phyloP scores from a whole-genome alignment of 2,329 filamentous ascomycete genomes.

The Aspergillus sp. region DNA sequence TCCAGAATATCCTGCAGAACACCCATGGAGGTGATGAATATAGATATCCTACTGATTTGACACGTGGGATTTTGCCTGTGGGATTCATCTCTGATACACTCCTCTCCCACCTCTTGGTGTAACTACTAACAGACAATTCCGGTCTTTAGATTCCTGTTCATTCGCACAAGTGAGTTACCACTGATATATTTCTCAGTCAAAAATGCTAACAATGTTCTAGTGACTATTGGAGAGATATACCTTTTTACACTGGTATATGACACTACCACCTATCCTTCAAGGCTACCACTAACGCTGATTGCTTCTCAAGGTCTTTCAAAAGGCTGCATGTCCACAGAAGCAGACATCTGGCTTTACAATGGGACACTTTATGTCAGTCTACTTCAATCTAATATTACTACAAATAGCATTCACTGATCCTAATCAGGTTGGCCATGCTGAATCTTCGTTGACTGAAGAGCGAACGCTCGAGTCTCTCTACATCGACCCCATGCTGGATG shows the following conservation, averaged over 20 bases:
- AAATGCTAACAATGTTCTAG: constrained; percentile 32
- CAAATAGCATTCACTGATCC: constrained; percentile 4
- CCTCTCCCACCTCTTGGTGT: too few species aligned
- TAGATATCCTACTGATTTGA: constrained; percentile 58
- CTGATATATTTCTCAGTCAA: too few species aligned
- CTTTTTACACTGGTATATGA: constrained; percentile 39
- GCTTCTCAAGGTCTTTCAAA: constrained; percentile 45
- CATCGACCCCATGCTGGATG: constrained; percentile 54
- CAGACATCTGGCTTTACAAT: constrained; percentile 58
- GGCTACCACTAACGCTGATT: constrained; percentile 15
- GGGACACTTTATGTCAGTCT: constrained; percentile 48
- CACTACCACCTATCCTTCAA: constrained; percentile 6
- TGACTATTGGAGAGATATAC: constrained; percentile 51
- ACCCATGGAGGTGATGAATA: constrained; percentile 51
- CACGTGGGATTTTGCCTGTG: constrained; percentile 55
- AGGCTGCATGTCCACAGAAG: constrained; percentile 56
- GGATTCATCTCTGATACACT: constrained; percentile 11
- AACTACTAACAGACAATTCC: too few species aligned
- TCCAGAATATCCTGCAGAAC: constrained; percentile 54
- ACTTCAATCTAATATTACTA: background rate
- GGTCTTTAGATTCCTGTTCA: constrained; percentile 33
- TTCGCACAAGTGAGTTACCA: constrained; percentile 34
- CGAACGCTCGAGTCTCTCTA: constrained; percentile 57
- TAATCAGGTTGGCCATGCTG: constrained; percentile 52
- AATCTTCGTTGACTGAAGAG: constrained; percentile 45